Evolutionary conservation across 2,329 filamentous ascomycete species (phyloP).

Genomic region (Talaromyces sp.): DNA sequence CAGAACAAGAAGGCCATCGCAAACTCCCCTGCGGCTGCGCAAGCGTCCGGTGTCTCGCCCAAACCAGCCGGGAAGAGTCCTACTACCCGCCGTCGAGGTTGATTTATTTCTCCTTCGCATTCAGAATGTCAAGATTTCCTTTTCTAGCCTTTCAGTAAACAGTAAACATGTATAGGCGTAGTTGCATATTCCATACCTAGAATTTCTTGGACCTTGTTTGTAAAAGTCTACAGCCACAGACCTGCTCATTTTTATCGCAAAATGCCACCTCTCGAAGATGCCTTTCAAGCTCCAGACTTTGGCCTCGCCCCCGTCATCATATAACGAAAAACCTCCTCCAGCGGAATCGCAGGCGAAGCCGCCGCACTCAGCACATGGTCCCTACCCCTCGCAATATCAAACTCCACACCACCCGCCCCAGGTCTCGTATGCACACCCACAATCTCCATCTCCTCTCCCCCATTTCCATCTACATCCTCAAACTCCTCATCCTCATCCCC

Average conservation of each 20-base stretch:
- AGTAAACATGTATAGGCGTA: not conserved
- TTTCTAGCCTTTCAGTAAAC: not conserved
- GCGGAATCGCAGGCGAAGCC: slow-evolving; percentile 34
- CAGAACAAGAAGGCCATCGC: slow-evolving; percentile 31
- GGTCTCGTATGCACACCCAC: slow-evolving; percentile 36
- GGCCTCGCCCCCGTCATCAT: slow-evolving; percentile 48
- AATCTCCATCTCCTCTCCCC: slow-evolving; percentile 40
- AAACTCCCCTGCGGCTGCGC: slow-evolving; percentile 21
- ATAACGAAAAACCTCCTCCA: slow-evolving; percentile 50
- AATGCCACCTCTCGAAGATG: not conserved
- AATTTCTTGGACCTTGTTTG: too few species aligned
- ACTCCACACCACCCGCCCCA: slow-evolving; percentile 32
- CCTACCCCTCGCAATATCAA: slow-evolving; percentile 30
- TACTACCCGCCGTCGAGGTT: slow-evolving; percentile 56
- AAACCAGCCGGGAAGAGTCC: slow-evolving; percentile 48
- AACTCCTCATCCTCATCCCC: slow-evolving; percentile 53
- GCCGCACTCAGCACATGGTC: slow-evolving; percentile 25
- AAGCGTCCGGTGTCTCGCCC: slow-evolving; percentile 43
- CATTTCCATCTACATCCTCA: slow-evolving; percentile 22
- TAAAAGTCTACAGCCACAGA: not conserved
- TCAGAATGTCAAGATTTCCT: slow-evolving; percentile 11
- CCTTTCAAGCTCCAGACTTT: slow-evolving; percentile 23
- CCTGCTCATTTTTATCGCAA: not conserved
- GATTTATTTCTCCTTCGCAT: slow-evolving; percentile 14
- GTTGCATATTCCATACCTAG: not conserved